These are phyloP conservation scores for Cylindrodendrum hubeiense DNA, from an alignment of 2,329 filamentous ascomycete genomes.

Conservation along the genomic window DNA sequence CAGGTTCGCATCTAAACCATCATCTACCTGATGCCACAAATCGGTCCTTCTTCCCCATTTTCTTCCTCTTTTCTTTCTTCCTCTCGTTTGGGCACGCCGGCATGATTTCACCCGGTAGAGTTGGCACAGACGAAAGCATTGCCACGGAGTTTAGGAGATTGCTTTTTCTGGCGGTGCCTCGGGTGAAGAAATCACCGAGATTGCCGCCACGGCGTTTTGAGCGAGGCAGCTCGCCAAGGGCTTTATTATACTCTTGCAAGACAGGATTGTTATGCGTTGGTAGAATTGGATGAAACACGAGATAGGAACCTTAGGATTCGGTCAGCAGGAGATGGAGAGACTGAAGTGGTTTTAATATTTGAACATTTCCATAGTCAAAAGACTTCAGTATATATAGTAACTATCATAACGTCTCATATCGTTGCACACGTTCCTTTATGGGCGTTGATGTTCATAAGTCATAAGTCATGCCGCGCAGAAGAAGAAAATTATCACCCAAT, in stretches of 20 bases:
- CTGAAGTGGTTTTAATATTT: slow-evolving; percentile 4
- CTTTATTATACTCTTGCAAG: slow-evolving; percentile 1
- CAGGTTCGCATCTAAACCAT: slow-evolving; percentile 45
- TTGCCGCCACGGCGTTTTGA: slow-evolving; percentile 13
- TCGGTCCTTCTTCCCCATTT: slow-evolving; percentile 8
- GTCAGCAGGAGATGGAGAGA: slow-evolving; percentile 2
- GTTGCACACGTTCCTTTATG: neutral
- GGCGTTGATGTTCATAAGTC: slow-evolving; percentile 20
- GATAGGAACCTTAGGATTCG: neutral
- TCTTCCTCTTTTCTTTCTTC: neutral
- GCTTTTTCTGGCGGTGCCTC: neutral
- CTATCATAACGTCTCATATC: slow-evolving; percentile 22
- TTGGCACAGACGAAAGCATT: slow-evolving; percentile 27
- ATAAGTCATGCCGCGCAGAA: slow-evolving; percentile 18
- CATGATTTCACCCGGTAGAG: slow-evolving; percentile 27
- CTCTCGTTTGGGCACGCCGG: slow-evolving; percentile 24
- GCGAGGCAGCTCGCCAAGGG: neutral
- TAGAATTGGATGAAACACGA: slow-evolving; percentile 10
- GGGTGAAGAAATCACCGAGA: neutral
- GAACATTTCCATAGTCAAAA: slow-evolving; percentile 9
- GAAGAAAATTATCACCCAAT: slow-evolving; percentile 1
- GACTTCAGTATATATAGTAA: slow-evolving; percentile 9
- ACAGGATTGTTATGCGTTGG: neutral
- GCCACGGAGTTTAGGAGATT: slow-evolving; percentile 36
- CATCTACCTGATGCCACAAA: slow-evolving; percentile 17